Conservation (phyloP, 768 basidiomycete genomes). For the Rhodocollybia butyracea region DNA sequence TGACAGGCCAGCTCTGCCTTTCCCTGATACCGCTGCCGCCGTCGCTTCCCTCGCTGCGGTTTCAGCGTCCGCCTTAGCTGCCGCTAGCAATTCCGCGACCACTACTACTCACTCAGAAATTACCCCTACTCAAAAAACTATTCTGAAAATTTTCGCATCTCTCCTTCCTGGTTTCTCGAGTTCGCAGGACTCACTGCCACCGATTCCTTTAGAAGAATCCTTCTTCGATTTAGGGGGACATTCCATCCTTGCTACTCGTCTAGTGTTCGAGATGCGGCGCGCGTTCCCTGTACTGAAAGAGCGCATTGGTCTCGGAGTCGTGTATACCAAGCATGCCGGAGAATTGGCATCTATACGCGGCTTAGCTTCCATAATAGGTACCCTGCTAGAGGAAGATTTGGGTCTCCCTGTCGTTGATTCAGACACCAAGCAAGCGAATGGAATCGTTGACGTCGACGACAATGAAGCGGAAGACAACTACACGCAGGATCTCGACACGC, state of each 20-base stretch:
- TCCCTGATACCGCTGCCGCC: constrained; percentile 90
- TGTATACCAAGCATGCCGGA: constrained; percentile 45
- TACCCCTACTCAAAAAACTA: constrained; percentile 39
- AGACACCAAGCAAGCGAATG: background rate
- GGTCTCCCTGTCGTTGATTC: constrained; percentile 43
- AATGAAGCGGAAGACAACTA: constrained; percentile 48
- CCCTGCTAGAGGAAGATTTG: constrained; percentile 73
- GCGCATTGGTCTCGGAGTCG: constrained; percentile 55
- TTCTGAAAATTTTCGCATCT: constrained; percentile 81
- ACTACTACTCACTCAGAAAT: background rate
- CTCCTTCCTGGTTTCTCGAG: constrained; percentile 53
- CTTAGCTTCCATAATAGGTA: constrained; percentile 74
- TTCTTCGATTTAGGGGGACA: constrained; percentile 99
- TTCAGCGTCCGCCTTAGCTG: constrained; percentile 21
- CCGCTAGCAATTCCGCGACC: background rate
- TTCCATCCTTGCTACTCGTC: constrained; percentile 94
- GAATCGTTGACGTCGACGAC: constrained; percentile 11
- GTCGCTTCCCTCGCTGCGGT: constrained; percentile 32
- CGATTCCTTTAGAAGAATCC: constrained; percentile 85
- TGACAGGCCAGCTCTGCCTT: constrained; percentile 96
- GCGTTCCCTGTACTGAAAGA: constrained; percentile 88
- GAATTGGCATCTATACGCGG: constrained; percentile 82
- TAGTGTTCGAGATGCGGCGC: constrained; percentile 96
- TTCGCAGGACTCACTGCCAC: constrained; percentile 49
- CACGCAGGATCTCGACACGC: constrained; percentile 67